Evolutionary conservation across 345 rosid species (phyloP), one percentile per base, ranked within the genome.

Genomic region (Corchorus capsularis): DNA sequence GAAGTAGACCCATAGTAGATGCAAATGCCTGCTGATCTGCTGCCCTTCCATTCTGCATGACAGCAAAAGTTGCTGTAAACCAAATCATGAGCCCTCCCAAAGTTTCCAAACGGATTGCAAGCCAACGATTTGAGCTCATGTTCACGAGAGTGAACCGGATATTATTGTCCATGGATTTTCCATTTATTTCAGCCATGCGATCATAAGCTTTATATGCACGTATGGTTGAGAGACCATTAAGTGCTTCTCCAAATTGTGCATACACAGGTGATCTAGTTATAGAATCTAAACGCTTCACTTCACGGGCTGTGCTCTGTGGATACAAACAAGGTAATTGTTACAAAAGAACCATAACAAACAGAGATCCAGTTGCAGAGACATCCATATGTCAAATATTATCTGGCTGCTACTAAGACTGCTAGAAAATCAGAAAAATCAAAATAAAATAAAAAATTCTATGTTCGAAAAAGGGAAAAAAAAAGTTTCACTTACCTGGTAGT

Each of bases 191-290:
- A 73, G 98, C 95, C 98, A 96, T 96, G 77, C 97, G 87, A 57
- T 93, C 94, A 75, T 93, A 94, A 76, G 99, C 98, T 86, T 96
- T 88, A 70, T 96, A 96, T 74, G 99, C 99, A 75, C 99, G 99
- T 68, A 96, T 96, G 32, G 93, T 89, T 19, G 96, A 78, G 43
- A 96, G 80, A 65, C 99, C 99, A 85, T 96, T 96, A 80, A 96
- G 83, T 6, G 99, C 99, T 86, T 96, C 99, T 49, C 99, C 94
- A 82, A 96, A 96, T 78, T 96, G 99, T 72, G 99, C 99, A 85
- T 96, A 93, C 66, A 96, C 97, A 2, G 99, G 99, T n/a, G 99
- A 96, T 88, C 99, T 91, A 37, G 91, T 82, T 65, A 90, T 71
- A 46, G 99, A 96, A 81, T 96, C 99, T 85, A 96, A 78, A 71